Conservation (phyloP, 2,329 filamentous ascomycete genomes). For the Neopestalotiopsis sp. region DNA sequence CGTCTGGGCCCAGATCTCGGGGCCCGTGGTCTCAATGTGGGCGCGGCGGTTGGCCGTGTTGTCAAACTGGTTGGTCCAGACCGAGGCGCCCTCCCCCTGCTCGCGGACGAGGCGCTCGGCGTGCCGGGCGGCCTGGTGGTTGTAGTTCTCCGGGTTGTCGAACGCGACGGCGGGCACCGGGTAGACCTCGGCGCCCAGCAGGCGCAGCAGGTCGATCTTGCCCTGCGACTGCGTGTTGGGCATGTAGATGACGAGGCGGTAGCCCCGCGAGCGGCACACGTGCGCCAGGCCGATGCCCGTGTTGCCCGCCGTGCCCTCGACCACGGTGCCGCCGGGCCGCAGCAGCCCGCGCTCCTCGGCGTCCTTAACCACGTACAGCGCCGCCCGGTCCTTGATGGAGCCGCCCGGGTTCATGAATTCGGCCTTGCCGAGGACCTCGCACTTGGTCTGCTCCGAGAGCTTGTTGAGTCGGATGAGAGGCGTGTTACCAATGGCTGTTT, state of each 20-base stretch:
- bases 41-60: slow-evolving; percentile 93
- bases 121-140: slow-evolving; percentile 91
- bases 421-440: slow-evolving; percentile 93
- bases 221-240: slow-evolving; percentile 97
- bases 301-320: slow-evolving; percentile 97
- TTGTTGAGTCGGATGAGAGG: slow-evolving; percentile 89
- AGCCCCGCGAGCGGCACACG: slow-evolving; percentile 90
- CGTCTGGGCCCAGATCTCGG: slow-evolving; percentile 97
- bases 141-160: slow-evolving; percentile 96
- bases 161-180: slow-evolving; percentile 95
- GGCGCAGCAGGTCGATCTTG: slow-evolving; percentile 90
- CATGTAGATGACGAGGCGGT: slow-evolving; percentile 99
- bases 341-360: slow-evolving; percentile 88
- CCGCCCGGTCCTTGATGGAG: slow-evolving; percentile 94
- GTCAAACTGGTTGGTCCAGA: slow-evolving; percentile 99
- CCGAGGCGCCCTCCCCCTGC: slow-evolving; percentile 55
- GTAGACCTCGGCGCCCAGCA: slow-evolving; percentile 93
- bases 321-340: slow-evolving; percentile 86
- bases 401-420: slow-evolving; percentile 99
- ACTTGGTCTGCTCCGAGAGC: slow-evolving; percentile 89
- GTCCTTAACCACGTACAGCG: slow-evolving; percentile 90
- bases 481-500: slow-evolving; percentile 91
- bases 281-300: slow-evolving; percentile 97
- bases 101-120: slow-evolving; percentile 80
- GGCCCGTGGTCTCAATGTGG: slow-evolving; percentile 95